Conservation (phyloP, 1,284 basidiomycete genomes). For the Trichosporon ovoides region DNA sequence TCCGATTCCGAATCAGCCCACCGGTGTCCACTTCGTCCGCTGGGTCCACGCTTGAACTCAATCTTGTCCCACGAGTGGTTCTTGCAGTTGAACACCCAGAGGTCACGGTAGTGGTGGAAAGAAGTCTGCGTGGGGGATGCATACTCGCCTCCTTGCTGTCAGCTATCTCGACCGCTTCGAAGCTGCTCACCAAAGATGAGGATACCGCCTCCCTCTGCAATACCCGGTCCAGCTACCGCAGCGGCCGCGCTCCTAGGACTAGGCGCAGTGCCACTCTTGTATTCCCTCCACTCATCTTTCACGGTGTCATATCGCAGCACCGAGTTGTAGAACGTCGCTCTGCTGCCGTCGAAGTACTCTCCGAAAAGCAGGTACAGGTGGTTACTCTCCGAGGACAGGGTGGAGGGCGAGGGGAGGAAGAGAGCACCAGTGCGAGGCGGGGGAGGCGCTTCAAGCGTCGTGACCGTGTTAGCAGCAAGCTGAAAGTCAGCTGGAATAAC, state of each 20-base stretch:
- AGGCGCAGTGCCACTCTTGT: constrained; percentile 73
- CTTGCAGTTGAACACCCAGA: constrained; percentile 46
- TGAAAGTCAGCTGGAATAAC: constrained; percentile 74
- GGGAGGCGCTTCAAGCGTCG: constrained; percentile 54
- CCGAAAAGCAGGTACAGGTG: constrained; percentile 69
- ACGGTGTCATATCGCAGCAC: constrained; percentile 22
- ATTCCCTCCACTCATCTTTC: constrained; percentile 78
- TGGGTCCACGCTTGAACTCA: constrained; percentile 76
- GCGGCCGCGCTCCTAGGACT: constrained; percentile 80
- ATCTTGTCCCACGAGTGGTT: constrained; percentile 80
- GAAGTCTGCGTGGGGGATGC: constrained; percentile 78
- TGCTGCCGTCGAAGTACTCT: constrained; percentile 78
- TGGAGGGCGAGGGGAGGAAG: constrained; percentile 60
- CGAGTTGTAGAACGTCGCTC: constrained; percentile 50
- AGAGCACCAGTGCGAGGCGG: constrained; percentile 74
- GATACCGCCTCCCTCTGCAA: constrained; percentile 69
- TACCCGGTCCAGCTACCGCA: constrained; percentile 59
- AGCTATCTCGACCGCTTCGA: constrained; percentile 5
- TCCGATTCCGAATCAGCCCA: constrained; percentile 40
- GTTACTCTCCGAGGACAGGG: constrained; percentile 56
- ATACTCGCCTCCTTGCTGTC: constrained; percentile 65
- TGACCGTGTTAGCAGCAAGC: constrained; percentile 61
- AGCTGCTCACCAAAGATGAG: constrained; percentile 67
- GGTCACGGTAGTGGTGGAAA: constrained; percentile 86
- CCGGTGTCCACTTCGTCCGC: constrained; percentile 78